Base-by-base conservation (phyloP, 129 eudicot genomes). In the Helichrysum umbraculigerum region DNA sequence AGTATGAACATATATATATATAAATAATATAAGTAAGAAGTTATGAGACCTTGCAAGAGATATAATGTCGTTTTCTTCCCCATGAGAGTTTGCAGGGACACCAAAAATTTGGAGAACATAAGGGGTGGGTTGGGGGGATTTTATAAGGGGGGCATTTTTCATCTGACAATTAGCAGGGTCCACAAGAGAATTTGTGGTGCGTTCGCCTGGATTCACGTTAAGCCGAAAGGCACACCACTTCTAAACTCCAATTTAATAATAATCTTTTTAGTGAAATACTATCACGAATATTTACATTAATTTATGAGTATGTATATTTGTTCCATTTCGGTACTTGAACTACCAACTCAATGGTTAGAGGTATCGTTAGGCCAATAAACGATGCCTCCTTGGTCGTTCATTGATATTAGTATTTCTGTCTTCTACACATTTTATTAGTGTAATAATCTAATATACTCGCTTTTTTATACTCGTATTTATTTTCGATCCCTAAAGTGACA, bases 31-130 rank as follows among this genome's bases (percentile, higher is more conserved):
- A 20, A 20, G 28, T 57, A 20, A 4, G 28, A 57, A 19, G 28
- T 57, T 0, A 8, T 6, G 62, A 57, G 29, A 57, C 62, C 62
- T 57, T 57, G 62, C 1, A 57, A 20, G 29, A 57, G 62, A 57
- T 57, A 21, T 19, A 19, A 29, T 57, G 62, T 20, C 19, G 20
- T 3, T 57, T 57, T 57, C 62, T 7, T 57, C 62, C 14, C 29
- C 62, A 57, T 57, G 62, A 57, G 28, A 57, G 62, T 57, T 57
- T 57, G 62, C 62, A 57, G 62, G 21, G 28, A 57, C 62, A 57
- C 29, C 28, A 56, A 20, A 57, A 57, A 57, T 57, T 57, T 7
- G 28, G 62, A 57, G 8, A 57, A 57, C 28, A 57, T 6, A 1
- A 25, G 0, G 28, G 28, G 28, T 25, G 28, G 28, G 28, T 25